Evolutionary conservation across 2,329 filamentous ascomycete species (phyloP).

Genomic region (Alternaria atra): DNA sequence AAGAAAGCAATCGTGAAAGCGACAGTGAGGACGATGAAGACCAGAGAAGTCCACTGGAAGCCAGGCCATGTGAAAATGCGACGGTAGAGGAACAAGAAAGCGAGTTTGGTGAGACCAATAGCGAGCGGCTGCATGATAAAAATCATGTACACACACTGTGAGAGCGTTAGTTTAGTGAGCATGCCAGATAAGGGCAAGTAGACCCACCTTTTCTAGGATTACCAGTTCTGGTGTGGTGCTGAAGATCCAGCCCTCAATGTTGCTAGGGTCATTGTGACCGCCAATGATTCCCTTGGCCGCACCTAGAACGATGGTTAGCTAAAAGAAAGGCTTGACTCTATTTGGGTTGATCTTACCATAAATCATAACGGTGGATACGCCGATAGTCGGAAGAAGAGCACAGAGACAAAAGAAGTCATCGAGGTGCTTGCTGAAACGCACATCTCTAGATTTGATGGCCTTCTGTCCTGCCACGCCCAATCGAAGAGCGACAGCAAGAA

Average conservation of each 20-base stretch:
- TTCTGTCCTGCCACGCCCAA: not conserved
- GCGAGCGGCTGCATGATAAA: constrained; percentile 18
- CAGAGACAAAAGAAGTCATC: constrained; percentile 14
- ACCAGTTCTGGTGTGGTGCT: constrained; percentile 9
- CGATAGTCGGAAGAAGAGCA: constrained; percentile 13
- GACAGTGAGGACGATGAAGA: constrained; percentile 6
- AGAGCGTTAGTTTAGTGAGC: not conserved
- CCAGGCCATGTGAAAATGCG: constrained; percentile 11
- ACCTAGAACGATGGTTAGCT: not conserved
- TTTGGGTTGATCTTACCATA: constrained; percentile 10
- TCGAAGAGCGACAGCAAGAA: constrained; percentile 5
- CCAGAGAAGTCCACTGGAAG: constrained; percentile 6
- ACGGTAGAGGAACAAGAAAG: constrained; percentile 16
- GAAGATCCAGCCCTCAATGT: constrained; percentile 11
- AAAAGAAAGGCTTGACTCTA: not conserved
- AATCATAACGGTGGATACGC: constrained; percentile 10
- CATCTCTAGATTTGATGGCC: not conserved
- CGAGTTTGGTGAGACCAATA: constrained; percentile 12
- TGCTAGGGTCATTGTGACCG: constrained; percentile 7
- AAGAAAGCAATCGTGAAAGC: constrained; percentile 13
- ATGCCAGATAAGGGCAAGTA: not conserved
- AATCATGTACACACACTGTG: constrained; percentile 13
- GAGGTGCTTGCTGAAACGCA: constrained; percentile 4
- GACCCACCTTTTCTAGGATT: constrained; percentile 10
- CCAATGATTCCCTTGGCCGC: constrained; percentile 13